phyloP scores from a whole-genome alignment of 805 yeast genomes.

The Sugiyamaella lignohabitans region DNA sequence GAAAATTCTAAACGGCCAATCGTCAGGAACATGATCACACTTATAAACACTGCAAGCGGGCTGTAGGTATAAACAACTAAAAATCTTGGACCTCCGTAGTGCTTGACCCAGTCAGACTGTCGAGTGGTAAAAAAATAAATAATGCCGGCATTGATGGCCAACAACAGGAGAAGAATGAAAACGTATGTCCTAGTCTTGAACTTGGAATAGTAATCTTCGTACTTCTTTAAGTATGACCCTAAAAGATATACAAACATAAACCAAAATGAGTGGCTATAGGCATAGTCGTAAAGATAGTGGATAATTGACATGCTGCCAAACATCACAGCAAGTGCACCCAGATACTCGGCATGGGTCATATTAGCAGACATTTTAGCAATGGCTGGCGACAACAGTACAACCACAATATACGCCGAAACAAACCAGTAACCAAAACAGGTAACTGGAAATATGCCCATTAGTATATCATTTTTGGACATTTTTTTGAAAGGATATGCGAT shows the following conservation, averaged over 20 bases:
- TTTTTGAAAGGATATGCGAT: not conserved
- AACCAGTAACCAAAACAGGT: conserved; percentile 6
- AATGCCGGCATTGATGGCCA: not conserved
- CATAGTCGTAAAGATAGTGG: not conserved
- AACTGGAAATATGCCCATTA: conserved; percentile 2
- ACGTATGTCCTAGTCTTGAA: conserved; percentile 1
- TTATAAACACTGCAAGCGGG: not conserved
- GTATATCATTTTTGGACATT: not conserved
- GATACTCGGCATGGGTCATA: conserved; percentile 1
- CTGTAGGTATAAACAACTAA: not conserved
- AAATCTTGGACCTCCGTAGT: not conserved
- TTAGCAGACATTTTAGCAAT: not conserved
- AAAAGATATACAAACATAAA: conserved; percentile 3
- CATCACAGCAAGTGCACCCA: conserved; percentile 1
- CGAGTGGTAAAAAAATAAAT: not conserved
- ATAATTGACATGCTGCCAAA: not conserved
- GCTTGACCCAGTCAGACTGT: not conserved
- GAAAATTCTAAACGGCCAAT: conserved; percentile 1
- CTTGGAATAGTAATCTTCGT: not conserved
- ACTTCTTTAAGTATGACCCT: conserved; percentile 3
- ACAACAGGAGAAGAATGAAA: not conserved
- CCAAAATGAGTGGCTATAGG: conserved; percentile 1
- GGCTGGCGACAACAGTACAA: conserved; percentile 2
- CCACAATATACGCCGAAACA: conserved; percentile 1
- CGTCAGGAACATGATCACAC: not conserved